Base-by-base conservation (phyloP, 2,329 filamentous ascomycete genomes). In the Sclerotinia sclerotiorum region DNA sequence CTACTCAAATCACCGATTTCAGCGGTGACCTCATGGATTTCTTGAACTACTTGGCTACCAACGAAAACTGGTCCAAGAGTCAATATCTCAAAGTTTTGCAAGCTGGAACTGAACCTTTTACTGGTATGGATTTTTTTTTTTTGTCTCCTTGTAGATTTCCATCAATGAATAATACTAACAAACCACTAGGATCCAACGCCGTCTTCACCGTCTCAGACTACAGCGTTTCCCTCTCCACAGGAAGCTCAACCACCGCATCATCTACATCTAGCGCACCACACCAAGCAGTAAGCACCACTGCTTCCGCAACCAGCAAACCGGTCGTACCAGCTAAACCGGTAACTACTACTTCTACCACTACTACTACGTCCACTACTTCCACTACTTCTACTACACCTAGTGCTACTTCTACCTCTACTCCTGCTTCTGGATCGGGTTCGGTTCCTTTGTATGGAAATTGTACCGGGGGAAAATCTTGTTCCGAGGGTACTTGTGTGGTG, bases 1-100 rank as follows among this genome's bases (percentile, higher is more conserved):
- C 75, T 71, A 80, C 77, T 55, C 77, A 82, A 46, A 78, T 84
- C 21, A 81, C 79, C 32, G 81, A 72, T 76, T 90, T 87, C 78
- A 80, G 78, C 51, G 87, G 83, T 35, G 86, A 90, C 75, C 74
- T 89, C 70, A 81, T 81, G 73, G 78, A 81, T 7, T 90, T 90
- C 78, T 79, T 87, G 71, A 81, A 79, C 7, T 88, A 89, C 75
- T 79, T 90, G 32, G 80, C 79, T 27, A 70, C 72, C 42, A 82
- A 79, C 73, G 79, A 88, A 72, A 81, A 82, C 0, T 78, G 85
- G 58, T 76, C 81, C 5, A 76, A 76, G 51, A 81, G 74, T 72
- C 83, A 88, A 79, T 85, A 85, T 73, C 73, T 89, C 70, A 80
- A 82, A 70, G 82, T 80, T 70, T 79, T 86, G 46, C 81, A 82